A percentile compares a stretch with the other conserved stretches of the same genome.
Conservation (phyloP, 257 asterid genomes). For the Coffea eugenioides region DNA sequence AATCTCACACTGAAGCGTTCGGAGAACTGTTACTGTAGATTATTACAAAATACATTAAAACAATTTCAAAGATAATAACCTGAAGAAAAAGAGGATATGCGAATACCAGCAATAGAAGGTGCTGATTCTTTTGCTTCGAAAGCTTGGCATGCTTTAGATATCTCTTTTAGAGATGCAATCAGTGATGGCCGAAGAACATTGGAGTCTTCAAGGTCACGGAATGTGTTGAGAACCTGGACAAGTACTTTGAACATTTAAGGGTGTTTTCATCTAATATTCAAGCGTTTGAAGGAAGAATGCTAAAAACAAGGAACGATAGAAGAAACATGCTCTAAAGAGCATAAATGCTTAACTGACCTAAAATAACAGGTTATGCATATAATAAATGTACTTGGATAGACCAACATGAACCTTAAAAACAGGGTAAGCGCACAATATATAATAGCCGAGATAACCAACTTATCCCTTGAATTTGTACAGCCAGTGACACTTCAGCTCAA, state of each 20-base stretch:
- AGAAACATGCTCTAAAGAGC: not conserved
- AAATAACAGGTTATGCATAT: not conserved
- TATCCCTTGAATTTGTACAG: not conserved
- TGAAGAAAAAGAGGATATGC: slow-evolving; percentile 1
- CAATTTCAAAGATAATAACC: slow-evolving; percentile 21
- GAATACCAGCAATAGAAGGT: slow-evolving; percentile 78
- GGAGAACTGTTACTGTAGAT: slow-evolving; percentile 68
- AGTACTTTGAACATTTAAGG: slow-evolving; percentile 10
- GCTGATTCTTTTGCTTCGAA: slow-evolving; percentile 94
- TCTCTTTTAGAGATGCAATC: slow-evolving; percentile 78
- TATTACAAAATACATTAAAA: slow-evolving; percentile 25
- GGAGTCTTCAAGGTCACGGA: slow-evolving; percentile 83
- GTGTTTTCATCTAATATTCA: not conserved
- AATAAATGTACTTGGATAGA: not conserved
- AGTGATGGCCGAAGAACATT: slow-evolving; percentile 74
- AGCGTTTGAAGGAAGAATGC: not conserved
- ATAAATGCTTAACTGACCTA: not conserved
- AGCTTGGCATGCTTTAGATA: slow-evolving; percentile 70
- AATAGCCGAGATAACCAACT: not conserved
- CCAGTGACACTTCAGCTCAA: not conserved
- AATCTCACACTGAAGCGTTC: slow-evolving; percentile 75
- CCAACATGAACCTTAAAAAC: not conserved
- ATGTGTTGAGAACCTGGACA: slow-evolving; percentile 70
- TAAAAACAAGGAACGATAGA: not conserved
- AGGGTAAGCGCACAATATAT: not conserved